phyloP scores from a whole-genome alignment of 352 stramenopile species.

The Globisporangium solare region DNA sequence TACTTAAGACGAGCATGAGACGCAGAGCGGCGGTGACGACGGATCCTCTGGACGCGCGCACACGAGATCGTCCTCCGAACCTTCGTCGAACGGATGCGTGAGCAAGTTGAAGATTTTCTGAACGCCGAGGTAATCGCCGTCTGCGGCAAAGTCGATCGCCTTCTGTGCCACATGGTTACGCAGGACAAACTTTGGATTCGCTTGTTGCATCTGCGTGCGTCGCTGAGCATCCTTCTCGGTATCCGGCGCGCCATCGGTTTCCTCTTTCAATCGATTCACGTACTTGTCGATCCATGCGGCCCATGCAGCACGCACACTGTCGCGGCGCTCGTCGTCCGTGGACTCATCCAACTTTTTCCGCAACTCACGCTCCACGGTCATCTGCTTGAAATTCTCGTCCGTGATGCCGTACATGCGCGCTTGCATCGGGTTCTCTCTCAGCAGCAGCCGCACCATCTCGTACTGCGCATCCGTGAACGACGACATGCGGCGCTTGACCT shows the following conservation, averaged over 20 bases:
- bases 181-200: constrained; percentile 84
- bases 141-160: constrained; percentile 76
- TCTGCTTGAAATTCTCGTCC: constrained; percentile 43
- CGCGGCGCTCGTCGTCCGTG: constrained; percentile 44
- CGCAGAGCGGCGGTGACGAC: constrained; percentile 45
- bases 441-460: constrained; percentile 55
- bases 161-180: constrained; percentile 89
- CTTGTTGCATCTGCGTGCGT: constrained; percentile 39
- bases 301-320: constrained; percentile 45
- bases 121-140: constrained; percentile 61
- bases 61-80: constrained; percentile 27
- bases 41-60: constrained; percentile 54
- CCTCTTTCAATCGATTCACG: constrained; percentile 33
- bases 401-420: constrained; percentile 76
- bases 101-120: constrained; percentile 69
- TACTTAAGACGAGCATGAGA: constrained; percentile 81
- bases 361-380: constrained; percentile 43
- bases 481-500: constrained; percentile 54
- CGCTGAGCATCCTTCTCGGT: constrained; percentile 30
- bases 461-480: constrained; percentile 75
- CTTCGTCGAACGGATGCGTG: constrained; percentile 64
- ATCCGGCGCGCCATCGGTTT: constrained; percentile 33
- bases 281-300: constrained; percentile 56
- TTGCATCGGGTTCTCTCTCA: constrained; percentile 53
- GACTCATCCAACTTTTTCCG: constrained; percentile 34